Base-by-base conservation (phyloP, 2,329 filamentous ascomycete genomes). In the Seiridium unicorne region DNA sequence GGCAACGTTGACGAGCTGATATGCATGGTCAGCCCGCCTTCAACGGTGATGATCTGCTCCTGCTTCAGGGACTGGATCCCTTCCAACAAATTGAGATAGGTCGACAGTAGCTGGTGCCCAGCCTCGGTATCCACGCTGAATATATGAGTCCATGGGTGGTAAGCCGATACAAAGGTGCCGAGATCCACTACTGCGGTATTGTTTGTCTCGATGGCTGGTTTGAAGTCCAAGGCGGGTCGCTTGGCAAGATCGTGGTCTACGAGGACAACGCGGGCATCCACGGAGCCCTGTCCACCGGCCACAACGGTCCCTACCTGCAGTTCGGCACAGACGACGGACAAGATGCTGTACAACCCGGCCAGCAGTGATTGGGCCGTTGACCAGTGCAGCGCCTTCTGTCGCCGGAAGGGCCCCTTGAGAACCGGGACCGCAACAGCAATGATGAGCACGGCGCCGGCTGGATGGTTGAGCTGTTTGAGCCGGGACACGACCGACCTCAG, bases 191-290 rank as follows among this genome's bases (percentile, higher is more conserved):
- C 72, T 40, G 76, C 64, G 5, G 82, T 81, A 62, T 75, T 79
- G 61, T 81, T 83, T 6, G 72, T 63, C 54, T 77, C 74, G 57
- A 77, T 76, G 3, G 67, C 71, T 1, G 76, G 73, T 3, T 73
- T 72, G 31, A 68, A 70, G 42, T 77, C 62, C 1, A 68, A 60
- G 32, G 74, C 75, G 8, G n/a, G 18, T 6, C 68, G 67, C 34
- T 70, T 69, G 1, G 67, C 70, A 10, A 66, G 72, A 58, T 79
- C 76, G 71, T 90, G 85, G 63, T 93, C 86, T 44, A 97, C 76
- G 38, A 96, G 81, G 35, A 97, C 69, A 13, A 97, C 77, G 4
- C 92, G 86, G 1, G 86, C 82, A 74, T 97, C 92, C 13, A 97
- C 84, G 32, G 91, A 89, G 51, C 87, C 87, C 0, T 86, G 82